Percentiles rank a stretch among this genome's conserved stretches.
phyloP scores from a whole-genome alignment of 2,329 filamentous ascomycete species.

The Verticillium albo-atrum region DNA sequence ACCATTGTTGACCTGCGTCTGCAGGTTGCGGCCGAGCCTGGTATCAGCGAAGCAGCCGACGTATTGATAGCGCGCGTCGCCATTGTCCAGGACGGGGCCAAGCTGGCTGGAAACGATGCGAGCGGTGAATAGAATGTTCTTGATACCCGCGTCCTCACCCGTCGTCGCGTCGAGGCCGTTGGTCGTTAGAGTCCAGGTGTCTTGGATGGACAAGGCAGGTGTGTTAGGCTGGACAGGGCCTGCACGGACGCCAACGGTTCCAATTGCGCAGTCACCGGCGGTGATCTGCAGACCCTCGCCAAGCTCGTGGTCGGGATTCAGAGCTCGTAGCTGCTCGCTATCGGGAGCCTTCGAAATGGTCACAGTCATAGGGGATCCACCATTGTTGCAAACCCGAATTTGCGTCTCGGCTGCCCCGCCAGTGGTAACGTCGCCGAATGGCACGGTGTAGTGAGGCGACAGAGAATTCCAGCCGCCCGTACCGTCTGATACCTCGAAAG shows the following conservation, averaged over 20 bases:
- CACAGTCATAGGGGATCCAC: constrained; percentile 28
- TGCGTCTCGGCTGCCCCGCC: constrained; percentile 20
- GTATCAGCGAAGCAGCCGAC: constrained; percentile 35
- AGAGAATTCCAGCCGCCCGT: constrained; percentile 23
- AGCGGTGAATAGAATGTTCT: constrained; percentile 26
- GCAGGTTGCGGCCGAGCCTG: constrained; percentile 24
- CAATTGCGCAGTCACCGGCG: constrained; percentile 21
- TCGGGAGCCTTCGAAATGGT: constrained; percentile 32
- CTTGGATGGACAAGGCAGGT: constrained; percentile 20
- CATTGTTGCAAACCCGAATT: constrained; percentile 30
- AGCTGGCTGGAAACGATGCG: constrained; percentile 26
- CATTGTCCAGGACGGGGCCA: constrained; percentile 27
- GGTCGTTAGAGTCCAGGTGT: constrained; percentile 34
- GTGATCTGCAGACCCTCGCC: constrained; percentile 28
- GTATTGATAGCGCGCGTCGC: constrained; percentile 24
- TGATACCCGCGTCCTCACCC: constrained; percentile 26
- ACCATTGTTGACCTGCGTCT: constrained; percentile 19
- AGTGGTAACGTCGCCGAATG: constrained; percentile 26
- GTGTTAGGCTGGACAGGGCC: constrained; percentile 22
- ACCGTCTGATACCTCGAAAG: constrained; percentile 26
- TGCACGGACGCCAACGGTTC: constrained; percentile 24
- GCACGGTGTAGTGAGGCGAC: constrained; percentile 12
- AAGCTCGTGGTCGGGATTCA: constrained; percentile 24
- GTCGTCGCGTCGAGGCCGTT: constrained; percentile 27
- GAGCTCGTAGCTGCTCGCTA: constrained; percentile 24